Conservation (phyloP, 106 monocot genomes). For the Dioscorea zingiberensis region DNA sequence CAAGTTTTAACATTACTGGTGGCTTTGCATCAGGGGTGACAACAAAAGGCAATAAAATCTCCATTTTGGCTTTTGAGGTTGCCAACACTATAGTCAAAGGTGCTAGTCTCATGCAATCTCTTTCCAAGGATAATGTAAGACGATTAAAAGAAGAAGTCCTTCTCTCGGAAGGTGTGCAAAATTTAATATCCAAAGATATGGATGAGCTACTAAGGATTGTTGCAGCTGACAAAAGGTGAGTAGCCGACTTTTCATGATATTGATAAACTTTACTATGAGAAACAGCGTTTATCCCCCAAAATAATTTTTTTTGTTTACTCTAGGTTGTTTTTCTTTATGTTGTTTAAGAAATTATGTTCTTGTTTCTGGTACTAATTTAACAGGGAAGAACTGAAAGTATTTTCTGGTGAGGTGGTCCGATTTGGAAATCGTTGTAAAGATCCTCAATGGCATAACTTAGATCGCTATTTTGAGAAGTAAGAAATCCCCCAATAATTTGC, state of each 20-base stretch:
- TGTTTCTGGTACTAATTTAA: neutral
- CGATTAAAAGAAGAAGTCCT: slow-evolving; percentile 73
- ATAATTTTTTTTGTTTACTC: too few relatives aligned
- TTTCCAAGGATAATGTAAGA: slow-evolving; percentile 71
- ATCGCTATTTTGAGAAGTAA: slow-evolving; percentile 89
- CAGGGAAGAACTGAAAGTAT: slow-evolving; percentile 91
- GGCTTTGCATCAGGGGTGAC: slow-evolving; percentile 62
- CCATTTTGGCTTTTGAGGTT: slow-evolving; percentile 89
- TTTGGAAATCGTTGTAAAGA: slow-evolving; percentile 93
- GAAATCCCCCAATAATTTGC: neutral
- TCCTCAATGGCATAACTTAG: slow-evolving; percentile 90
- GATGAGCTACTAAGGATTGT: slow-evolving; percentile 70
- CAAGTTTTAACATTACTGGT: slow-evolving; percentile 55
- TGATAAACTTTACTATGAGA: too few relatives aligned
- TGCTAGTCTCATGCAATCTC: slow-evolving; percentile 75
- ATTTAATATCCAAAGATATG: slow-evolving; percentile 72
- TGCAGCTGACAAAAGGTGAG: slow-evolving; percentile 81
- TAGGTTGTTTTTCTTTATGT: too few relatives aligned
- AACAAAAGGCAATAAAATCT: slow-evolving; percentile 71
- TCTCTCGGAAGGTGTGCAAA: slow-evolving; percentile 77
- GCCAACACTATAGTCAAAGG: slow-evolving; percentile 93
- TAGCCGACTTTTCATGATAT: neutral
- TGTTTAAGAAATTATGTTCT: too few relatives aligned
- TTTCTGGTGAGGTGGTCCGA: slow-evolving; percentile 70
- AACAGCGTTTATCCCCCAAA: too few relatives aligned